Conservation (phyloP, 306 rosid genomes). For the Castanea sativa region DNA sequence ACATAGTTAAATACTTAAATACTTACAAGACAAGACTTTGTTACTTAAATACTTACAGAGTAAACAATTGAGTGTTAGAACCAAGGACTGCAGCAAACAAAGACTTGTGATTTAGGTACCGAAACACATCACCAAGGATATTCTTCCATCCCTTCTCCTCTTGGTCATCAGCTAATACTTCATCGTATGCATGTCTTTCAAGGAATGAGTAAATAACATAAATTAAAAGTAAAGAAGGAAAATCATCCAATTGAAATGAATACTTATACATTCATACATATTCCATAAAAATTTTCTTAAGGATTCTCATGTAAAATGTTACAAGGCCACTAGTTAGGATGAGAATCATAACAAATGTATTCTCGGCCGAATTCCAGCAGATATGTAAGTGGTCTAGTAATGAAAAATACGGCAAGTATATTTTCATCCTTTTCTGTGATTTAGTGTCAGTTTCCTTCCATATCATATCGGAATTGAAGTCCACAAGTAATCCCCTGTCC, state of each 20-base stretch:
- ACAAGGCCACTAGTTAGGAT: slow-evolving; percentile 95
- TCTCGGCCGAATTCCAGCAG: slow-evolving; percentile 87
- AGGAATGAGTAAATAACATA: background rate
- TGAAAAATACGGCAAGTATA: slow-evolving; percentile 87
- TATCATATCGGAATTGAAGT: slow-evolving; percentile 74
- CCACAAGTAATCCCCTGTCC: slow-evolving; percentile 73
- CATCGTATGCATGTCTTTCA: slow-evolving; percentile 86
- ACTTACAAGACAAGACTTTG: background rate
- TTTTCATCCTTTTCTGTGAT: slow-evolving; percentile 87
- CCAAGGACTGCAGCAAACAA: slow-evolving; percentile 83
- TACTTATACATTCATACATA: background rate
- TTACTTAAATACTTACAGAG: slow-evolving; percentile 63
- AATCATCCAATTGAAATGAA: background rate
- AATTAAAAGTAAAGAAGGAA: slow-evolving; percentile 6
- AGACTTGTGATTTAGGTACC: slow-evolving; percentile 82
- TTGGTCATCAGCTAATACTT: slow-evolving; percentile 95
- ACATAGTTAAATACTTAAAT: too few species aligned
- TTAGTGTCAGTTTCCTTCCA: slow-evolving; percentile 79
- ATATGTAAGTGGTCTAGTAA: slow-evolving; percentile 90
- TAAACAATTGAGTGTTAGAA: slow-evolving; percentile 85
- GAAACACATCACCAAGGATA: slow-evolving; percentile 93
- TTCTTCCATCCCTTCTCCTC: slow-evolving; percentile 99
- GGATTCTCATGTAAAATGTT: slow-evolving; percentile 91
- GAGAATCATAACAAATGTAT: slow-evolving; percentile 92
- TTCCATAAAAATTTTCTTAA: slow-evolving; percentile 96